Conservation (phyloP, 2,329 filamentous ascomycete genomes). For the Ascochyta lentis region DNA sequence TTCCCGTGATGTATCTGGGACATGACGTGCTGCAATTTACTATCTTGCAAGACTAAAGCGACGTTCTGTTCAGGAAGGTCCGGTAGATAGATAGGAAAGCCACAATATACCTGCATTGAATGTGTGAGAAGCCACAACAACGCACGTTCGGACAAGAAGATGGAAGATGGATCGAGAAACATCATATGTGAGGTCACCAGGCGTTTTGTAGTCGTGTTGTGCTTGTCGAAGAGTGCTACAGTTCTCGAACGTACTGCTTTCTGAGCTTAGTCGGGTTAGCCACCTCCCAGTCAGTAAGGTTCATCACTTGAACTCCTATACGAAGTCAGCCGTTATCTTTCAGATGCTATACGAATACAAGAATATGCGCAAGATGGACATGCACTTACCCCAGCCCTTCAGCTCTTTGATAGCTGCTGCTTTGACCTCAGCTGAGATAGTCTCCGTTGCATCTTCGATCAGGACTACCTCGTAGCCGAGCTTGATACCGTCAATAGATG, state of each 20-base stretch:
- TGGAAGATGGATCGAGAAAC: neutral
- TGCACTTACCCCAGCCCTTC: conserved; percentile 25
- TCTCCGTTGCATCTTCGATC: conserved; percentile 35
- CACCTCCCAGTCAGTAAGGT: conserved; percentile 26
- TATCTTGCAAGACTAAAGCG: conserved; percentile 19
- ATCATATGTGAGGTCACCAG: neutral
- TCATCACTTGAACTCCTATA: conserved; percentile 30
- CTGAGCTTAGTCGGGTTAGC: conserved; percentile 17
- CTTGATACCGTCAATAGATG: conserved; percentile 33
- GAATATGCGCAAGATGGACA: neutral
- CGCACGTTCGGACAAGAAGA: neutral
- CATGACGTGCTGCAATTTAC: conserved; percentile 19
- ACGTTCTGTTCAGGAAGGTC: conserved; percentile 31
- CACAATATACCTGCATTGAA: conserved; percentile 13
- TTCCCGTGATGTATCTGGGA: conserved; percentile 21
- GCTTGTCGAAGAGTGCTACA: neutral
- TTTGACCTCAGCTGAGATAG: conserved; percentile 22
- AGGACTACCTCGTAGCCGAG: conserved; percentile 30
- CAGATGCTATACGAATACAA: too few species aligned
- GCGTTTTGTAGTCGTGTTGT: neutral
- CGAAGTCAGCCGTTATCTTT: neutral
- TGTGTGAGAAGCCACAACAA: neutral
- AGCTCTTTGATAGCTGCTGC: conserved; percentile 24
- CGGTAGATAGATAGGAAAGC: conserved; percentile 5
- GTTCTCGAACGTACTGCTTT: conserved; percentile 14